Evolutionary conservation across 1,284 basidiomycete genomes (phyloP).

Genomic region (Malassezia obtusa): DNA sequence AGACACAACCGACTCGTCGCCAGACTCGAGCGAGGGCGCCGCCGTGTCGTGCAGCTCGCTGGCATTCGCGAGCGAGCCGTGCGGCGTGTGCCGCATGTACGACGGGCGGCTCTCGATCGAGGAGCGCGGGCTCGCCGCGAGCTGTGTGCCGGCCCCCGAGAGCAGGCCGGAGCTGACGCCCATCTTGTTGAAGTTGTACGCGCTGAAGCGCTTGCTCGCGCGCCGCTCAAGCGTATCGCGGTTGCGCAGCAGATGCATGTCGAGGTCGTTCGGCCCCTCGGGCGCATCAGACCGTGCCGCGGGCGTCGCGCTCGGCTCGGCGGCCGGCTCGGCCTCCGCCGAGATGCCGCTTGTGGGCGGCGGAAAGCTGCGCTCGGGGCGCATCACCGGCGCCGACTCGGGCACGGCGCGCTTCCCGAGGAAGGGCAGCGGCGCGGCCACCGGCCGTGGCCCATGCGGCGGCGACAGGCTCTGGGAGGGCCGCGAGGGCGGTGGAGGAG

Average conservation of each 20-base stretch:
- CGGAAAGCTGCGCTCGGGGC: background rate
- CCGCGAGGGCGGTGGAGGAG: too few species aligned
- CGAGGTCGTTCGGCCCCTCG: constrained; percentile 53
- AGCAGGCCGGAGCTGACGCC: constrained; percentile 49
- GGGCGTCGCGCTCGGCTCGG: background rate
- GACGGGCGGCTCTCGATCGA: background rate
- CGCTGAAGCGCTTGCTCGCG: constrained; percentile 91
- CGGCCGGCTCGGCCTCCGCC: background rate
- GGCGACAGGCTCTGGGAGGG: too few species aligned
- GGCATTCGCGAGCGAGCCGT: background rate
- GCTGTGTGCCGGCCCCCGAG: background rate
- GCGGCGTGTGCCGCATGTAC: background rate
- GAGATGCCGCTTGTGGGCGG: background rate
- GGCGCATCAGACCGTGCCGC: background rate
- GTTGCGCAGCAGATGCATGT: constrained; percentile 75
- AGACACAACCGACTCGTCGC: background rate
- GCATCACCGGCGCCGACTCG: background rate
- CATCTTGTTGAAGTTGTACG: constrained; percentile 92
- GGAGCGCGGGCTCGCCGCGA: background rate
- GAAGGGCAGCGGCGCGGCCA: background rate
- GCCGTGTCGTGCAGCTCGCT: background rate
- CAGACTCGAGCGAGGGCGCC: background rate
- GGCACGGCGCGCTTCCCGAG: background rate
- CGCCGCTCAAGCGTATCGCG: constrained; percentile 77
- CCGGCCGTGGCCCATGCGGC: background rate